Evolutionary conservation across 108 stramenopile genomes (phyloP).

Genomic region (Skeletonema costatum): DNA sequence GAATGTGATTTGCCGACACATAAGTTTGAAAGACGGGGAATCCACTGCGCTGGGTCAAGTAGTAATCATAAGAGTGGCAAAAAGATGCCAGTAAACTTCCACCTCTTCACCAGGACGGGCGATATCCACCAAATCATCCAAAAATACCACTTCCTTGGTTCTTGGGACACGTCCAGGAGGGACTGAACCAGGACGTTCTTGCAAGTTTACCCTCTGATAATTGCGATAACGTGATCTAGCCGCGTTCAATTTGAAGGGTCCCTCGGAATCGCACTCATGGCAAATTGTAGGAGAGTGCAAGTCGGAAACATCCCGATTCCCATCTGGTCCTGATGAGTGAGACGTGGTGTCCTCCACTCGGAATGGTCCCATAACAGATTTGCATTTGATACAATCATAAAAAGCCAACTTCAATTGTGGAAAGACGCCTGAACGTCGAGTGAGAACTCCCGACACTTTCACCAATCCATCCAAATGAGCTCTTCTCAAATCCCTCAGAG

Average conservation of each 20-base stretch:
- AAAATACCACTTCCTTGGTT: constrained; percentile 97
- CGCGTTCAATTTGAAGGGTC: constrained; percentile 85
- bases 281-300: constrained; percentile 72
- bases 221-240: constrained; percentile 93
- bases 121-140: constrained; percentile 95
- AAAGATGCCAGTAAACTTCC: constrained; percentile 97
- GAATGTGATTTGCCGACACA: constrained; percentile 94
- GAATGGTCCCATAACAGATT: constrained; percentile 75
- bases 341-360: constrained; percentile 63
- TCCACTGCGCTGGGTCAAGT: constrained; percentile 86
- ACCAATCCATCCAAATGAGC: constrained; percentile 91
- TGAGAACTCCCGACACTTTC: constrained; percentile 97
- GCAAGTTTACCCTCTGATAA: constrained; percentile 96
- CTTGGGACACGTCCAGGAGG: constrained; percentile 98
- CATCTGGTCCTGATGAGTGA: constrained; percentile 49
- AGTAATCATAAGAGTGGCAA: constrained; percentile 86
- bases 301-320: constrained; percentile 52
- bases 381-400: constrained; percentile 80
- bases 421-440: constrained; percentile 92
- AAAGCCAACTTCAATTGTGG: constrained; percentile 91
- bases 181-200: constrained; percentile 97
- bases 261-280: constrained; percentile 72
- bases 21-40: constrained; percentile 98
- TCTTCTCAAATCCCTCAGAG: constrained; percentile 88
- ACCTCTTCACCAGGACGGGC: constrained; percentile 99